Evolutionary conservation across 2,329 filamentous ascomycete species (phyloP).

Genomic region (Exophiala viscosa): DNA sequence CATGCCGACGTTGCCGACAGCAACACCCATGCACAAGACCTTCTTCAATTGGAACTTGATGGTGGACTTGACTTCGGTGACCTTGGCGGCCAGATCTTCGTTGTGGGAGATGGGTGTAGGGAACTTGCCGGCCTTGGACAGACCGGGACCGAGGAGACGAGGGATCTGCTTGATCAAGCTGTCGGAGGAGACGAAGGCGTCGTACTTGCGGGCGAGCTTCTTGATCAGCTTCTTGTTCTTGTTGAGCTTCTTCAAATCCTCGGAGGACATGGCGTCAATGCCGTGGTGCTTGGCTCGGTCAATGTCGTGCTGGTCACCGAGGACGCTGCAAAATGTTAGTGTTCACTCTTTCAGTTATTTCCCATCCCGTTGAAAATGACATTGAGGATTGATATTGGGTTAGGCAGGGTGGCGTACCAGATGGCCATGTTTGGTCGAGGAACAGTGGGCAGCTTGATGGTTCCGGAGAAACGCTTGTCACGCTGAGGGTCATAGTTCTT

Average conservation of each 20-base stretch:
- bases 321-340: slow-evolving; percentile 54
- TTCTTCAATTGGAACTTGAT: slow-evolving; percentile 99
- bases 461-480: slow-evolving; percentile 99
- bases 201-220: slow-evolving; percentile 99
- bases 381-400: slow-evolving; percentile 1
- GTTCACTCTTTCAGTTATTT: slow-evolving; percentile 4
- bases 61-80: slow-evolving; percentile 99
- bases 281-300: slow-evolving; percentile 99
- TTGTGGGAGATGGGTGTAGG: slow-evolving; percentile 95
- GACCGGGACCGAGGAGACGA: slow-evolving; percentile 97
- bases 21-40: slow-evolving; percentile 99
- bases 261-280: slow-evolving; percentile 95
- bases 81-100: slow-evolving; percentile 90
- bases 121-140: slow-evolving; percentile 92
- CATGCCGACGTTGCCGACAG: slow-evolving; percentile 98
- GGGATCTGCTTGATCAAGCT: slow-evolving; percentile 99
- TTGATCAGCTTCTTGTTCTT: slow-evolving; percentile 99
- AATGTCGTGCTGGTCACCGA: slow-evolving; percentile 96
- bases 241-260: slow-evolving; percentile 99
- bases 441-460: slow-evolving; percentile 70
- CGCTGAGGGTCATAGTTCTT: slow-evolving; percentile 99
- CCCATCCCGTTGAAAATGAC: slow-evolving; percentile 5
- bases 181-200: slow-evolving; percentile 97
- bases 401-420: slow-evolving; percentile 52
- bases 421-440: slow-evolving; percentile 88